Base-by-base conservation (phyloP, 257 asterid genomes). In the Primulina eburnea region DNA sequence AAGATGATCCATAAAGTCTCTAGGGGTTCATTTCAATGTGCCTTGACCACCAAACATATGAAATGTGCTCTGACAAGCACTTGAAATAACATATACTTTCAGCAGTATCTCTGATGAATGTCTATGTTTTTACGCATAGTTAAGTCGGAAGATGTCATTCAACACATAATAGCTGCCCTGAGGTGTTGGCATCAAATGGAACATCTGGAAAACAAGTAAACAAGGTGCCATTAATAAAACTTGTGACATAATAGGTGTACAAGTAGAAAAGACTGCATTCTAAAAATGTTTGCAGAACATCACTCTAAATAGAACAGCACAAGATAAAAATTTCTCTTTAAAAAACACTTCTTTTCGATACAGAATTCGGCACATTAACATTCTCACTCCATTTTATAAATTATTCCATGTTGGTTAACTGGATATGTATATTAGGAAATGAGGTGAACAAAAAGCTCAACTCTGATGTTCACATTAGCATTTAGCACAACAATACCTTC, bases 161-260 rank as follows among this genome's bases (percentile, higher is more conserved):
- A 64, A 69, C 37, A 79, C 83, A 57, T 64, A 79, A 43, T 76
- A 79, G 76, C 78, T 76, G 35, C 83, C 81, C 65, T 76, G 74
- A 35, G 81, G 78, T 10, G 78, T 76, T 60, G 81, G 81, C 83
- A 79, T 79, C 70, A 80, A 63, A 73, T 80, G 84, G 71, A 80
- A 80, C 84, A 80, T 76, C 84, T 76, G 78, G 2, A 64, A 34
- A 72, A 60, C 0, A 66, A 43, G 3, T 55, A 35, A 34, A 43
- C 4, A 7, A 8, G n/a, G 12, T 28, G 14, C 11, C n/a, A 66
- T 6, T 21, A 34, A 7, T 26, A 71, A n/a, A n/a, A 7, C 12
- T 26, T 7, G 14, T 8, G 5, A 26, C 21, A 43, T 43, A 43
- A 10, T 2, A 2, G 4, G 1, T 43, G 14, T 20, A 58, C 38